Conservation (phyloP, 495 filamentous ascomycete genomes). For the Aspergillus sparsus region DNA sequence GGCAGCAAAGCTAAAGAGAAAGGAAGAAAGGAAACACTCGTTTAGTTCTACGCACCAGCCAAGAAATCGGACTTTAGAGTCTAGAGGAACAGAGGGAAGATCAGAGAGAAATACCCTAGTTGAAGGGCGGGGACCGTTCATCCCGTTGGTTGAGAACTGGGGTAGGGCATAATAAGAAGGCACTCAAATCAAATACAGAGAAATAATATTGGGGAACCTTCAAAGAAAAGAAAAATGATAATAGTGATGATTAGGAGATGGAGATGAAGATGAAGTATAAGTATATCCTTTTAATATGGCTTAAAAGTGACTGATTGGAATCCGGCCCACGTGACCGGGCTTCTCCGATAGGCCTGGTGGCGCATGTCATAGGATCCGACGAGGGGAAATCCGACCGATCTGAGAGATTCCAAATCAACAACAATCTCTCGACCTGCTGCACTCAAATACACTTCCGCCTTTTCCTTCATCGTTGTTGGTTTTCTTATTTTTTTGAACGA, state of each 20-base stretch:
- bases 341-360: slow-evolving; percentile 35
- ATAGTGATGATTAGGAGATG: background rate
- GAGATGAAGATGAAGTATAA: background rate
- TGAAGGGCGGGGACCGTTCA: slow-evolving; percentile 58
- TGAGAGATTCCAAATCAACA: background rate
- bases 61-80: slow-evolving; percentile 84
- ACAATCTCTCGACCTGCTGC: slow-evolving; percentile 1
- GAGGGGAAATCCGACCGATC: slow-evolving; percentile 34
- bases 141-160: slow-evolving; percentile 7
- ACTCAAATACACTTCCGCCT: slow-evolving; percentile 17
- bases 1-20: background rate
- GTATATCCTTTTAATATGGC: background rate
- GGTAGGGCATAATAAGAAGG: slow-evolving; percentile 1
- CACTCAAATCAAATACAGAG: background rate
- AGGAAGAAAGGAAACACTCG: background rate
- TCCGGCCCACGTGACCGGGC: slow-evolving; percentile 41
- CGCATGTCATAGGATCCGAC: slow-evolving; percentile 46
- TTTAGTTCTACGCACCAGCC: slow-evolving; percentile 68
- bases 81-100: slow-evolving; percentile 53
- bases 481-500: background rate
- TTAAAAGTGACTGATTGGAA: slow-evolving; percentile 2
- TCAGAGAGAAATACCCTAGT: slow-evolving; percentile 66
- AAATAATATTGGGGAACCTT: background rate
- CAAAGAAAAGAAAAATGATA: background rate
- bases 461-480: background rate